phyloP scores from a whole-genome alignment of 2,329 filamentous ascomycete genomes.

The Ceratocystis variospora region DNA sequence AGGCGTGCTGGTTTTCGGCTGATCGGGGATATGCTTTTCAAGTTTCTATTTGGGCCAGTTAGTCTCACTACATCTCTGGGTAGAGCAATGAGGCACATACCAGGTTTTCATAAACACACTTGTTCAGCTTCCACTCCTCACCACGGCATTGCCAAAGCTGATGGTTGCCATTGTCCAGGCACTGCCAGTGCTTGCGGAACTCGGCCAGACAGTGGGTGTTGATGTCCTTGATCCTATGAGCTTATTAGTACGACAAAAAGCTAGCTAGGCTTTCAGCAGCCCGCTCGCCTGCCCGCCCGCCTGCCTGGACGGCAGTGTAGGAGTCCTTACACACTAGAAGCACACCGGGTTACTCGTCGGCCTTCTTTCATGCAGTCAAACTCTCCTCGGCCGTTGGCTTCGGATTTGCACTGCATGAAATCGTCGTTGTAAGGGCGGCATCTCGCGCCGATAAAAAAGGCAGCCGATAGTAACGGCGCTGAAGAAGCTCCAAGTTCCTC shows the following conservation, averaged over 20 bases:
- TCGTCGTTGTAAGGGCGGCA: conserved; percentile 96
- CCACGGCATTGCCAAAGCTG: conserved; percentile 91
- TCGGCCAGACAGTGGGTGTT: conserved; percentile 86
- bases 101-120: conserved; percentile 90
- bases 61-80: not conserved
- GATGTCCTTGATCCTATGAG: conserved; percentile 70
- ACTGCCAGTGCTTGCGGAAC: conserved; percentile 90
- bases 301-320: not conserved
- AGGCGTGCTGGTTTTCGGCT: conserved; percentile 54
- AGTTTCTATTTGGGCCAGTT: conserved; percentile 45
- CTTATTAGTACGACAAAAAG: conserved; percentile 4
- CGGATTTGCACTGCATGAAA: conserved; percentile 99
- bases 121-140: conserved; percentile 79
- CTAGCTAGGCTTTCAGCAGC: not conserved
- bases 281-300: not conserved
- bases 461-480: conserved; percentile 77
- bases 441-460: conserved; percentile 92
- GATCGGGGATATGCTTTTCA: conserved; percentile 65
- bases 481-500: conserved; percentile 87
- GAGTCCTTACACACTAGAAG: conserved; percentile 73
- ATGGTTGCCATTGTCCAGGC: conserved; percentile 94
- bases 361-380: conserved; percentile 93
- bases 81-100: conserved; percentile 39
- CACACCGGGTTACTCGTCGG: conserved; percentile 89
- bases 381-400: conserved; percentile 81